Evolutionary conservation across 768 basidiomycete species (phyloP), one percentile per base, ranked within the genome.

Genomic region (Scleroderma bovista): DNA sequence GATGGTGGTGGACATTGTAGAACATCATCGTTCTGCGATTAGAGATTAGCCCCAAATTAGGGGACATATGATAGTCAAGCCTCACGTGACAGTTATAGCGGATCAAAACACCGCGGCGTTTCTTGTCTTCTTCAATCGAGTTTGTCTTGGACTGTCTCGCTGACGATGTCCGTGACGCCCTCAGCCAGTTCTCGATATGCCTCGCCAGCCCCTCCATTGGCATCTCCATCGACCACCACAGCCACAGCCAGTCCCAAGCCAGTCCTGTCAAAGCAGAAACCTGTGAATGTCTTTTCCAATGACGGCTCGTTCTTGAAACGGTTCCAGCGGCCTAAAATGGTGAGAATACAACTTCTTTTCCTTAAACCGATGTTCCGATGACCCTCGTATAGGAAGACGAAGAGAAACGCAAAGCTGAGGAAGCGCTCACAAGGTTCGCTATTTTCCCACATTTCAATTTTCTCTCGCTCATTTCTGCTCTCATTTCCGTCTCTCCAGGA

Each of bases 241-340:
- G 53, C 64, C 48, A 57, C 60, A 17, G 33, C 55, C 9, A 49
- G 58, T 17, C 29, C 56, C 3, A 65, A 59, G 32, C 31, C 19
- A 33, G 23, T 44, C 6, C 43, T 49, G n/a, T 48, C 62, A 16
- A 73, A 70, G 58, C 39, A 69, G 34, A 81, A 78, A 55, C 69
- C 75, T 12, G 68, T 72, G 43, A 86, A 84, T 60, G 75, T 85
- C 19, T 86, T 86, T 61, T 74, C 81, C 48, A 78, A 84, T 60
- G 84, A 85, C 56, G 84, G 84, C 8, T 83, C 82, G 9, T 86
- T 85, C 62, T 67, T 84, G 48, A 76, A 84, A 56, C 74, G 82
- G 10, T 76, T 85, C 58, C 79, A 82, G 64, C 75, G 77, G 26
- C 68, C 70, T 42, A 78, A 75, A 66, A 75, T 72, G 76, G 84